phyloP scores from a whole-genome alignment of 164 flowering plant genomes.

The Stephania yunnanensis region DNA sequence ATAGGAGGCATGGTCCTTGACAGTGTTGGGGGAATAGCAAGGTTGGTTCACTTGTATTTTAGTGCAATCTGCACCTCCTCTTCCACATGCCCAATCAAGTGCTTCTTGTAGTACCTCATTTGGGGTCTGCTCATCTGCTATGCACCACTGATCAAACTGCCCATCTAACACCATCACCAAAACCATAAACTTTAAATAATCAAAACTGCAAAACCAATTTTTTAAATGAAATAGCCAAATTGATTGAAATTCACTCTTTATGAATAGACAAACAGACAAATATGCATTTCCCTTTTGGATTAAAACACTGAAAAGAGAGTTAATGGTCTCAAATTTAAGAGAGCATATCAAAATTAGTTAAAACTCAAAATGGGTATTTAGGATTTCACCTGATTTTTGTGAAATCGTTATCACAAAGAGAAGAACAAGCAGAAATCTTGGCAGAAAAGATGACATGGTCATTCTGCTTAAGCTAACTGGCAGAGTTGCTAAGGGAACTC shows the following conservation, averaged over 20 bases:
- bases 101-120: slow-evolving; percentile 50
- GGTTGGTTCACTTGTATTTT: slow-evolving; percentile 40
- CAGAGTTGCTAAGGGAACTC: slow-evolving; percentile 1
- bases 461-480: slow-evolving; percentile 4
- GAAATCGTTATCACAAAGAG: slow-evolving; percentile 23
- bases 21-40: slow-evolving; percentile 53
- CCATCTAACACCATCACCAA: slow-evolving; percentile 28
- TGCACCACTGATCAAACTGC: slow-evolving; percentile 65
- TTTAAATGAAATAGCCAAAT: neutral
- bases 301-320: neutral
- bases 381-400: slow-evolving; percentile 37
- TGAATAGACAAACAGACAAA: neutral
- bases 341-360: neutral
- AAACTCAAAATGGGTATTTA: slow-evolving; percentile 9
- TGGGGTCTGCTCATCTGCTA: slow-evolving; percentile 71
- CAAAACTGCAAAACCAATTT: neutral
- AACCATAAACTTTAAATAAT: neutral
- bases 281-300: neutral
- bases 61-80: slow-evolving; percentile 65
- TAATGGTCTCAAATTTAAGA: neutral
- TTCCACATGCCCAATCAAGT: slow-evolving; percentile 70
- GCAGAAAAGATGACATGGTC: slow-evolving; percentile 23
- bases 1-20: slow-evolving; percentile 70
- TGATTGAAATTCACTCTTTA: neutral
- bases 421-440: slow-evolving; percentile 23